Evolutionary conservation across 305 asterid species (phyloP), one percentile per base, ranked within the genome.

Genomic region (Euphrasia arctica): DNA sequence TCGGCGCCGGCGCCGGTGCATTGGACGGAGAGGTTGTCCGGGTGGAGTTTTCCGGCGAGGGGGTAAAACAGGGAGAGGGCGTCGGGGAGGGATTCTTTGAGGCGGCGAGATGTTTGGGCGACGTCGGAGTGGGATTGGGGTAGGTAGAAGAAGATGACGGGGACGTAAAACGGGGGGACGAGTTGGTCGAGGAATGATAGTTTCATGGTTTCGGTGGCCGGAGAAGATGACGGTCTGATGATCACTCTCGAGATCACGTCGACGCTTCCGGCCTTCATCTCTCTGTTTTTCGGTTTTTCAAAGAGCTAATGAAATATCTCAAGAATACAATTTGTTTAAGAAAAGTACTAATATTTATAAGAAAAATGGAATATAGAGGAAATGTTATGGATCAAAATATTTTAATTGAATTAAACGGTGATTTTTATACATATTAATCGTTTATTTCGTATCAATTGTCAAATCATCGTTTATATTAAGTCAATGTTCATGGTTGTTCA

Each of bases 221-320:
- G 82, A 51, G 73, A 74, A 2, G 84, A 79, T 32, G 81, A 79
- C 27, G 81, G 82, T 43, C 52, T 69, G 32, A 74, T 61, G 25
- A 58, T 67, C 57, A 61, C 67, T 34, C 64, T 62, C 36, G 75
- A 73, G 11, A 76, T 54, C 29, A 57, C 9, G 0, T 31, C 41
- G 1, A 57, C 41, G 12, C 1, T 32, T 29, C 45, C 62, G 8
- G 45, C 45, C 32, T 57, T 31, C 62, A 57, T 57, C 25, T 31
- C 34, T 57, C n/a, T 29, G 1, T 31, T 57, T 31, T n/a, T 31
- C 6, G 14, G 0, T 15, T 51, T 0, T 5, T n/a, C n/a, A n/a
- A 1, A 9, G 0, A 28, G 28, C 4, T 5, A 27, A 39, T 25
- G 12, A 54, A n/a, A n/a, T n/a, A n/a, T n/a, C n/a, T n/a, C n/a